Percentiles rank a stretch among this genome's conserved stretches.
Evolutionary conservation across 2,329 filamentous ascomycete species (phyloP).

Genomic region (Colletotrichum sp.): DNA sequence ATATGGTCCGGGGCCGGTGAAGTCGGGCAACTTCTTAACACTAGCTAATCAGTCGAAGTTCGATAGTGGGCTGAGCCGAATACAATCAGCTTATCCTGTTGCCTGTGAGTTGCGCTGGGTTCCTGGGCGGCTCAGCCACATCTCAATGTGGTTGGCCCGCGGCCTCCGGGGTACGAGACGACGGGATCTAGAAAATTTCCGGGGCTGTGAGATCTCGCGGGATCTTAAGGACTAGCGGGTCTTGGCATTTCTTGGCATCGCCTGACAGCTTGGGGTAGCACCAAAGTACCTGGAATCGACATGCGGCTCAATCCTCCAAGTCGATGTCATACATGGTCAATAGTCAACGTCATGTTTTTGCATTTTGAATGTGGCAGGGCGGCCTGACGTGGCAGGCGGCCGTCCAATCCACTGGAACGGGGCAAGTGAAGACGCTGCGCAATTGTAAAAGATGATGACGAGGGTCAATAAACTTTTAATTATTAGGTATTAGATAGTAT

Average conservation of each 20-base stretch:
- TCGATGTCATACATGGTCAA: neutral
- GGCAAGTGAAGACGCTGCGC: neutral
- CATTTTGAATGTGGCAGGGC: fast-evolving
- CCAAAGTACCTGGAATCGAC: neutral
- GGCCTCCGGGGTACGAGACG: neutral
- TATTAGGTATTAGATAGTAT: neutral
- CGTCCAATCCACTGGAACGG: neutral
- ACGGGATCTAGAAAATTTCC: neutral
- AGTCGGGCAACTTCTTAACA: neutral
- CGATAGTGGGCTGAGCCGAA: neutral
- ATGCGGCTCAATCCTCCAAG: neutral
- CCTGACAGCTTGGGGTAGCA: neutral
- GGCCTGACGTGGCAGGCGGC: neutral
- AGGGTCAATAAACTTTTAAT: neutral
- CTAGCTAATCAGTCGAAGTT: fast-evolving
- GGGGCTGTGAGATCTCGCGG: neutral
- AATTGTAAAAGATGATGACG: neutral
- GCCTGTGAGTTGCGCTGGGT: neutral
- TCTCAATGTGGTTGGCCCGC: neutral
- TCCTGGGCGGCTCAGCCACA: neutral
- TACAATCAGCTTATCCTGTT: neutral
- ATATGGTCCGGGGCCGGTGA: neutral
- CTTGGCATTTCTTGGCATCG: neutral
- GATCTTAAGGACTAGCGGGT: neutral
- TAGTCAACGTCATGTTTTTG: neutral